Evolutionary conservation across 1,284 basidiomycete genomes (phyloP).

Genomic region (Mycena sp.): DNA sequence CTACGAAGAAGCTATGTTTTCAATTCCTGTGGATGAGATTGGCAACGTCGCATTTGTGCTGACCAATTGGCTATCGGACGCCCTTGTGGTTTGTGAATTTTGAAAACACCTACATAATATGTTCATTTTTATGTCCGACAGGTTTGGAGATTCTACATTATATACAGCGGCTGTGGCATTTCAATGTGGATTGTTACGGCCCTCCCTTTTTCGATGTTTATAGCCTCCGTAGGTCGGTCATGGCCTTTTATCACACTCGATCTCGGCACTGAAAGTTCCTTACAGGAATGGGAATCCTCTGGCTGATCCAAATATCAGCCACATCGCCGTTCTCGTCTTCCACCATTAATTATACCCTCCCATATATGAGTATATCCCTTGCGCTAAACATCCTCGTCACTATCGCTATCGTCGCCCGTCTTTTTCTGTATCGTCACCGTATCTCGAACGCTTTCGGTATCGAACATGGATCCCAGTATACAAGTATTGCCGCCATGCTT

Average conservation of each 20-base stretch:
- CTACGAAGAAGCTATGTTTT: background rate
- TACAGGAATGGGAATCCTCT: background rate
- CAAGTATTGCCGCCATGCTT: constrained; percentile 34
- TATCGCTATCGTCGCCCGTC: constrained; percentile 29
- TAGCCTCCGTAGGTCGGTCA: constrained; percentile 18
- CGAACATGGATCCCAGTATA: constrained; percentile 14
- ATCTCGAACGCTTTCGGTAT: background rate
- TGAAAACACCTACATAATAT: background rate
- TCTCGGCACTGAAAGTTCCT: background rate
- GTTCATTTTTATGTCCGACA: background rate
- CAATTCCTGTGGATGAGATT: background rate
- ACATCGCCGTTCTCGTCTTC: background rate
- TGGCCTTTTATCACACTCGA: background rate
- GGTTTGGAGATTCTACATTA: background rate
- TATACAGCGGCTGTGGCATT: background rate
- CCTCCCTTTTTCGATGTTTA: constrained; percentile 24
- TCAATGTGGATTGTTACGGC: background rate
- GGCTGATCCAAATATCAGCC: background rate
- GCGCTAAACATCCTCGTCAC: constrained; percentile 36
- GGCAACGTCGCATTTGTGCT: constrained; percentile 22
- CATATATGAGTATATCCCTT: constrained; percentile 36
- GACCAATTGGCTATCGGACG: constrained; percentile 31
- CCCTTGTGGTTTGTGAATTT: constrained; percentile 25
- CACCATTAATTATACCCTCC: constrained; percentile 29
- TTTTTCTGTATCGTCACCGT: background rate